phyloP scores from a whole-genome alignment of 1,284 basidiomycete species.

The Rhodotorula mucilaginosa region DNA sequence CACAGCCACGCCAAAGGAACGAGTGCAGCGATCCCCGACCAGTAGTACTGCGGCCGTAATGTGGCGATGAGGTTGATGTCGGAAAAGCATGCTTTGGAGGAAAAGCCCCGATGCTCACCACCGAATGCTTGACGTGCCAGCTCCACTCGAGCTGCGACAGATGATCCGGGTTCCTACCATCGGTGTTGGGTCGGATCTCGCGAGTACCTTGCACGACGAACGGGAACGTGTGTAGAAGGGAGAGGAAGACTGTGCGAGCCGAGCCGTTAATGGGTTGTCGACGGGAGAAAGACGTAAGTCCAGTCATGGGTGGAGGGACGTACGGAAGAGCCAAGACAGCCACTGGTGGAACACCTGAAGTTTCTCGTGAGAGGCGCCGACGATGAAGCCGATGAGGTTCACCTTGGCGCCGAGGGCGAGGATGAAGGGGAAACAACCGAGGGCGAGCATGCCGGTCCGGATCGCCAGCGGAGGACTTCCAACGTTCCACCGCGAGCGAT shows the following conservation, averaged over 20 bases:
- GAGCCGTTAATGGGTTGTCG: no score
- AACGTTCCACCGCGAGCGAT: conserved; percentile 50
- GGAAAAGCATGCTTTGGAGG: no score
- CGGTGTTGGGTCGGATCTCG: conserved; percentile 36
- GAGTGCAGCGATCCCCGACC: conserved; percentile 52
- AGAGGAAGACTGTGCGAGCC: conserved; percentile 28
- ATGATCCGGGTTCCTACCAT: conserved; percentile 32
- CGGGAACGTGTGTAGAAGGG: conserved; percentile 40
- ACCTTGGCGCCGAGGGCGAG: conserved; percentile 51
- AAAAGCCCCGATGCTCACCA: conserved; percentile 3
- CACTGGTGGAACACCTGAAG: conserved; percentile 55
- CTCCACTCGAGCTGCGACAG: conserved; percentile 36
- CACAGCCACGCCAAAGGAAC: conserved; percentile 49
- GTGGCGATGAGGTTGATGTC: no score
- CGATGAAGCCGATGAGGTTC: conserved; percentile 51
- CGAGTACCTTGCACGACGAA: conserved; percentile 38
- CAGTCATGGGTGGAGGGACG: conserved; percentile 45
- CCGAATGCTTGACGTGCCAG: conserved; percentile 34
- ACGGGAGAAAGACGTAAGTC: no score
- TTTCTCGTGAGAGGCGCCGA: conserved; percentile 54
- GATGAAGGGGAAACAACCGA: conserved; percentile 43
- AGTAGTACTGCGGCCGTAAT: conserved; percentile 44
- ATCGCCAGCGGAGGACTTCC: conserved; percentile 50
- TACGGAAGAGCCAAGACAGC: conserved; percentile 47
- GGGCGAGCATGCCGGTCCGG: conserved; percentile 44